Evolutionary conservation across 495 filamentous ascomycete genomes (phyloP).

Genomic region (Podospora anserina): DNA sequence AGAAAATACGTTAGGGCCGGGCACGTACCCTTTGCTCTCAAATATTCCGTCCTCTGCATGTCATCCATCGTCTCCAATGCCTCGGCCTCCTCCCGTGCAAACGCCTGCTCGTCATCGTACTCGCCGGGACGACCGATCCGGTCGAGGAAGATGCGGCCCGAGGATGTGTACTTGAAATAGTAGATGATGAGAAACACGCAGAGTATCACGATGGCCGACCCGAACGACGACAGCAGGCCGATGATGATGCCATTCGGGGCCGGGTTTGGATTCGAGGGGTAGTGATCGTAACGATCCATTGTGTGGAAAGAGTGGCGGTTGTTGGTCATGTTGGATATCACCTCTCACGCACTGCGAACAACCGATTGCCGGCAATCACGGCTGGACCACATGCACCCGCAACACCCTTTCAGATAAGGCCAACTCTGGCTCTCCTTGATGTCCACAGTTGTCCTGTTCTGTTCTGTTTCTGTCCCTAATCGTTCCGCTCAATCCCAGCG

Average conservation of each 20-base stretch:
- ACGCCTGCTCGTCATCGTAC: conserved; percentile 95
- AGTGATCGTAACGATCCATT: conserved; percentile 22
- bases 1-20: background rate
- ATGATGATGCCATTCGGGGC: conserved; percentile 77
- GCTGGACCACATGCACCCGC: conserved; percentile 23
- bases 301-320: conserved; percentile 6
- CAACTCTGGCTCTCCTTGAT: background rate
- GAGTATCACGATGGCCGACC: conserved; percentile 79
- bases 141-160: conserved; percentile 89
- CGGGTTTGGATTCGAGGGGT: conserved; percentile 28
- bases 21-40: conserved; percentile 85
- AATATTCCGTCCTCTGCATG: conserved; percentile 80
- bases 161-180: conserved; percentile 87
- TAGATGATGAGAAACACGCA: conserved; percentile 81
- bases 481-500: background rate
- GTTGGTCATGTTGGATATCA: background rate
- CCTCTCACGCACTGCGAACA: conserved; percentile 5
- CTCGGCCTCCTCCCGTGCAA: conserved; percentile 87
- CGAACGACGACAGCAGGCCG: conserved; percentile 93
- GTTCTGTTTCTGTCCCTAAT: background rate
- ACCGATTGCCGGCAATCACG: conserved; percentile 15
- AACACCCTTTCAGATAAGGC: conserved; percentile 10
- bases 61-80: conserved; percentile 96
- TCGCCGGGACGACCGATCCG: conserved; percentile 91
- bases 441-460: background rate